Base-by-base conservation (phyloP, 2,329 filamentous ascomycete genomes). In the Hymenoscyphus scutula region DNA sequence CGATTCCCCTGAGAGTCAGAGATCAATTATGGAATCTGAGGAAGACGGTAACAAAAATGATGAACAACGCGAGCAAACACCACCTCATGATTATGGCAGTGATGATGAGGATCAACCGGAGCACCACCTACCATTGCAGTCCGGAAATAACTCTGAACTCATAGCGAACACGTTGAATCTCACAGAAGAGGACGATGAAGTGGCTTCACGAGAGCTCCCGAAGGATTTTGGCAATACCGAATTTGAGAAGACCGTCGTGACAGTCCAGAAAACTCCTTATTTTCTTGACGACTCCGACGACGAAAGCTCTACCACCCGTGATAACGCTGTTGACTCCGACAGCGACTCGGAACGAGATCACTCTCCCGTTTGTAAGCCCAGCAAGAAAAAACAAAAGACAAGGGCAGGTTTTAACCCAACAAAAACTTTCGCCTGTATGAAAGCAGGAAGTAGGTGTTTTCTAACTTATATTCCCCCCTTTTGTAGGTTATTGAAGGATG, bases 161-260 rank as follows among this genome's bases (percentile, higher is more conserved):
- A 10, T 23, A 4, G 41, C 8, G 84, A 6, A 74, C 81, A 59
- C 30, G 69, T 87, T 6, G 87, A 87, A 67, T 34, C 17, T 72
- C 77, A n/a, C 54, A 37, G 15, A 53, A 60, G 41, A 64, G n/a
- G 2, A 2, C 2, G n/a, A 5, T 25, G 38, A 10, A 15, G 34
- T 63, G n/a, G 5, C 59, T 29, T 15, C 37, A 7, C 34, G n/a
- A 17, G 56, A 58, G 17, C 10, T n/a, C 6, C 53, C 15, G 7
- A 53, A 19, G n/a, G 13, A 37, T 3, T 48, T 34, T 19, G 41
- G 30, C n/a, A 45, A 30, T 15, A 57, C 71, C 8, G 87, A 84
- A 30, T 77, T 94, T 8, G 83, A 88, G 34, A 77, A 84, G 38
- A 83, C 84, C 60, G 91, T 95, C 62, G 76, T 82, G 34, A 80